Evolutionary conservation across 176 grass and related monocot genomes (phyloP).

Genomic region (Raddia guianensis): DNA sequence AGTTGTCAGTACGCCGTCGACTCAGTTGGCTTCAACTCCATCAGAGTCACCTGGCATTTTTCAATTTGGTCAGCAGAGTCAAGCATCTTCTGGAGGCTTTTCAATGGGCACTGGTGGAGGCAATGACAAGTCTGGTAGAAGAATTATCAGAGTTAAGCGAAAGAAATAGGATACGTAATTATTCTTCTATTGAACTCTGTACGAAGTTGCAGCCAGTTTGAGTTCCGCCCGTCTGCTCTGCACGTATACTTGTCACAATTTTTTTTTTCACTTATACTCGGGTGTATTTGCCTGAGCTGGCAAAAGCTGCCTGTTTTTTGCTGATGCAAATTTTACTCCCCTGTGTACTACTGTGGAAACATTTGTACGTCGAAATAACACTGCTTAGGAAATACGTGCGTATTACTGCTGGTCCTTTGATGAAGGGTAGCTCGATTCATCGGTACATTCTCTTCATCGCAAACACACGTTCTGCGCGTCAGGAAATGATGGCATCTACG

Average conservation of each 20-base stretch:
- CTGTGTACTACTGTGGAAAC: background rate
- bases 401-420: background rate
- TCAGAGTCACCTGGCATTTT: conserved; percentile 32
- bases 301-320: conserved; percentile 3
- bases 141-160: conserved; percentile 49
- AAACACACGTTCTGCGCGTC: background rate
- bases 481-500: background rate
- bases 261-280: conserved; percentile 6
- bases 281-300: conserved; percentile 15
- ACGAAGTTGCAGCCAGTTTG: background rate
- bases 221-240: background rate
- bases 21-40: conserved; percentile 32
- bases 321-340: conserved; percentile 1
- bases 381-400: background rate
- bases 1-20: conserved; percentile 18
- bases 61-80: conserved; percentile 47
- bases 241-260: background rate
- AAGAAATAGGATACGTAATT: conserved; percentile 34
- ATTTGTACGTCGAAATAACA: background rate
- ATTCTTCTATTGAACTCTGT: background rate
- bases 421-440: background rate
- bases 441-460: background rate
- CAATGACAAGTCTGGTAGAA: conserved; percentile 44
- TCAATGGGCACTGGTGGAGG: conserved; percentile 33
- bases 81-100: conserved; percentile 44